Percentiles rank a stretch among this genome's conserved stretches.
phyloP scores from a whole-genome alignment of 768 basidiomycete species.

The Termitomyces sp. region DNA sequence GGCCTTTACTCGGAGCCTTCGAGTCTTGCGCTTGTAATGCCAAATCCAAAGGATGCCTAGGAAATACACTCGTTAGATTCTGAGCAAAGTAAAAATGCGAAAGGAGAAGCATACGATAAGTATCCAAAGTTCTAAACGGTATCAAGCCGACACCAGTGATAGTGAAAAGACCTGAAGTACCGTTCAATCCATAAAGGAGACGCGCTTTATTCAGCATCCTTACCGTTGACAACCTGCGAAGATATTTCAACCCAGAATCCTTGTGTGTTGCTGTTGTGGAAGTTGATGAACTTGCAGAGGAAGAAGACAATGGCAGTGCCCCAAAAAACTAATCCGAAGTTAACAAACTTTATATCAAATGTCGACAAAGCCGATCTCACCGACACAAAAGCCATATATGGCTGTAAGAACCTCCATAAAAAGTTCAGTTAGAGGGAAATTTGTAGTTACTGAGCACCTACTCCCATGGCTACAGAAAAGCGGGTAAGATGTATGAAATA shows the following conservation, averaged over 20 bases:
- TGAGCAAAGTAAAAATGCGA: background rate
- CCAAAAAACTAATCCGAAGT: conserved; percentile 61
- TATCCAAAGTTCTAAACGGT: conserved; percentile 70
- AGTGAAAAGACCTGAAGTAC: conserved; percentile 60
- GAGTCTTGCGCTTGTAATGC: conserved; percentile 61
- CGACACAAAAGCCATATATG: conserved; percentile 74
- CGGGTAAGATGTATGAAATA: background rate
- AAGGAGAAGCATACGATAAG: conserved; percentile 51
- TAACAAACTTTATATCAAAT: background rate
- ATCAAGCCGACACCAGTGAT: conserved; percentile 77
- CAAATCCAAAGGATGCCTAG: conserved; percentile 71
- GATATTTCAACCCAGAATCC: conserved; percentile 80
- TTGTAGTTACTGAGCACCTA: conserved; percentile 26
- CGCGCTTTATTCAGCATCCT: conserved; percentile 2
- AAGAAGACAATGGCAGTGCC: conserved; percentile 80
- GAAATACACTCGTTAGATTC: background rate
- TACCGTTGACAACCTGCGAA: conserved; percentile 75
- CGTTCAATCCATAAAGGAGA: background rate
- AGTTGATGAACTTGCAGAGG: conserved; percentile 60
- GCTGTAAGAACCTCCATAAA: conserved; percentile 48
- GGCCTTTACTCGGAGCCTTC: conserved; percentile 50
- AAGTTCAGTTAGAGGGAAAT: background rate
- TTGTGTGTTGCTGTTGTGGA: conserved; percentile 63
- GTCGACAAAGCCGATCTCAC: conserved; percentile 27
- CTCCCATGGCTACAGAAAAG: conserved; percentile 53